A percentile compares a stretch with the other conserved stretches of the same genome.
Conservation (phyloP, 2,329 filamentous ascomycete species). For the Cladosporium sp. region DNA sequence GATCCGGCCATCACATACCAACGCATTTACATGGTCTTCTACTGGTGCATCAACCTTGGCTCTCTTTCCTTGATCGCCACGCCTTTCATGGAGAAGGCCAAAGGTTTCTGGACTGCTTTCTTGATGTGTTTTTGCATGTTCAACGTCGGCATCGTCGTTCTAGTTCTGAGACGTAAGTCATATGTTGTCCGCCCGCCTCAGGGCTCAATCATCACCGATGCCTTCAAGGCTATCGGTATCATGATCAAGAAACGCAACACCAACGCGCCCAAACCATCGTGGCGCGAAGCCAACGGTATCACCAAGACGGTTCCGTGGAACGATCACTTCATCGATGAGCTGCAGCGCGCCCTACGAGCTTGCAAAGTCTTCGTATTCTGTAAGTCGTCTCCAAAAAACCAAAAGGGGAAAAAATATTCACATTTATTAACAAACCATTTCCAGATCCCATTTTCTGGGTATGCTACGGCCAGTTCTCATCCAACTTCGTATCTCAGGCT, state of each 20-base stretch:
- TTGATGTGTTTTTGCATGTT: constrained; percentile 60
- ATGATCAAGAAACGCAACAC: constrained; percentile 49
- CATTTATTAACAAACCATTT: not conserved
- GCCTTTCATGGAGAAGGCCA: constrained; percentile 61
- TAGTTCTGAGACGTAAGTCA: constrained; percentile 35
- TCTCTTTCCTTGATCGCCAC: constrained; percentile 63
- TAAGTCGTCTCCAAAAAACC: constrained; percentile 21
- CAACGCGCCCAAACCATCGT: constrained; percentile 62
- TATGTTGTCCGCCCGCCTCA: constrained; percentile 48
- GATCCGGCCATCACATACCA: constrained; percentile 45
- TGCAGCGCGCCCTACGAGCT: constrained; percentile 60
- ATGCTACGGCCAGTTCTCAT: constrained; percentile 35
- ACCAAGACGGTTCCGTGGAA: constrained; percentile 53
- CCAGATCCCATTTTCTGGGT: constrained; percentile 43
- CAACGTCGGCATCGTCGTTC: constrained; percentile 53
- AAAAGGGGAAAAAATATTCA: too few relatives aligned
- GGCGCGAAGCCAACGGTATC: constrained; percentile 51
- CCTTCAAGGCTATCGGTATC: constrained; percentile 59
- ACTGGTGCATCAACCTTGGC: constrained; percentile 69
- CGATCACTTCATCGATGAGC: constrained; percentile 66
- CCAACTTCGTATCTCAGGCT: constrained; percentile 46
- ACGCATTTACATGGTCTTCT: constrained; percentile 59
- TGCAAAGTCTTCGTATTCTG: constrained; percentile 61
- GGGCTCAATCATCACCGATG: constrained; percentile 61
- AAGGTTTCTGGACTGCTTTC: constrained; percentile 64